Conservation (phyloP, 331 rosid species). For the Phaseolus coccineus region DNA sequence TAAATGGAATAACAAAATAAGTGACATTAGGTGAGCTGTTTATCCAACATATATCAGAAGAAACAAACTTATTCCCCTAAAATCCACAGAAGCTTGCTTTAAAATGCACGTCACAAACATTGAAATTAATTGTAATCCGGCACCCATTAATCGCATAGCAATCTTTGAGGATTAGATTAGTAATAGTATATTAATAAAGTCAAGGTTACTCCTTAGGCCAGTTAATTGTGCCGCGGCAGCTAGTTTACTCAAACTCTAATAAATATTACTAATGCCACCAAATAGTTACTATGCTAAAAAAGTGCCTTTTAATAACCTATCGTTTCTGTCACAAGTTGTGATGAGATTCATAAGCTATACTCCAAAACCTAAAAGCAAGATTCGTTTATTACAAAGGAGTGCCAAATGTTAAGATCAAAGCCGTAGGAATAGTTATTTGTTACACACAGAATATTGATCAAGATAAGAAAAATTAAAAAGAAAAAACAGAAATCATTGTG, state of each 20-base stretch:
- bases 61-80: conserved; percentile 45
- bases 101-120: conserved; percentile 49
- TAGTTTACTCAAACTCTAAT: conserved; percentile 28
- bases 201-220: conserved; percentile 33
- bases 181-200: conserved; percentile 14
- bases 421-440: conserved; percentile 17
- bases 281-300: not conserved
- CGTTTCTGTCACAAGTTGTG: conserved; percentile 44
- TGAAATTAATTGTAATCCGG: conserved; percentile 40
- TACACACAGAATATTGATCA: conserved; percentile 22
- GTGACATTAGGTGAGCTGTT: conserved; percentile 18
- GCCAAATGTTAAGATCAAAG: conserved; percentile 13
- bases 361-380: conserved; percentile 18
- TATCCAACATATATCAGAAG: conserved; percentile 9
- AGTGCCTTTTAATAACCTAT: conserved; percentile 13
- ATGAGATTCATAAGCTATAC: conserved; percentile 30
- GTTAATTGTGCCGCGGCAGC: conserved; percentile 53
- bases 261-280: conserved; percentile 18
- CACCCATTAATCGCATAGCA: conserved; percentile 40
- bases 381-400: conserved; percentile 57
- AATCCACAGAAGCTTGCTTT: conserved; percentile 45
- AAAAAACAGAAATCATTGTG: not conserved
- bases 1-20: not conserved
- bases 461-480: not conserved
- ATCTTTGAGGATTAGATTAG: not conserved